phyloP scores from a whole-genome alignment of 768 basidiomycete species.

The Sporobolomyces pararoseus region DNA sequence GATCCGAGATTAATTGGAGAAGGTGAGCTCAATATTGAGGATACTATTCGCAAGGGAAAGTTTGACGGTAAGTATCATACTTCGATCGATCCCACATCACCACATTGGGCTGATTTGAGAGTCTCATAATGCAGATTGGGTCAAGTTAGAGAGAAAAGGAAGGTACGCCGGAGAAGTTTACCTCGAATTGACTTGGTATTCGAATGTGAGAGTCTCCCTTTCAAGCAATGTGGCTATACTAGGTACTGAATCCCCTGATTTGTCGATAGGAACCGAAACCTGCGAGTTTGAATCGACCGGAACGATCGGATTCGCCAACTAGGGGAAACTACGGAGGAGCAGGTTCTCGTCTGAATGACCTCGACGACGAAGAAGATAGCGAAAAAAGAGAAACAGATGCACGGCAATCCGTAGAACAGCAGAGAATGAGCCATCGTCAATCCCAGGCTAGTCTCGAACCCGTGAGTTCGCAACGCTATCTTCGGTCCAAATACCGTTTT shows the following conservation, averaged over 20 bases:
- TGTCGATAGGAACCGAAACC: conserved; percentile 32
- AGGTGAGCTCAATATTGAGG: conserved; percentile 68
- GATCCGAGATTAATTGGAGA: conserved; percentile 77
- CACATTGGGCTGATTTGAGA: conserved; percentile 17
- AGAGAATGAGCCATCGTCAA: background rate
- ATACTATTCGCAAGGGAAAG: conserved; percentile 77
- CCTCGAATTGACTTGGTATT: conserved; percentile 89
- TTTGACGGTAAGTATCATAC: conserved; percentile 68
- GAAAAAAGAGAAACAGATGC: conserved; percentile 17
- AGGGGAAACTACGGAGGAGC: conserved; percentile 23
- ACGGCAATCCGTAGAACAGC: too few species aligned
- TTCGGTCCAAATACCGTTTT: accelerated
- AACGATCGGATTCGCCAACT: background rate
- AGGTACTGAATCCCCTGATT: too few species aligned
- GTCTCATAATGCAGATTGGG: conserved; percentile 76
- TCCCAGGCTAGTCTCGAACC: background rate
- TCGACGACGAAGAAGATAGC: background rate
- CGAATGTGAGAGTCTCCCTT: conserved; percentile 47
- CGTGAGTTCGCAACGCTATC: background rate
- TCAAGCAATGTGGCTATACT: too few species aligned
- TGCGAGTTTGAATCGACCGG: background rate
- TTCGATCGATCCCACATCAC: conserved; percentile 14
- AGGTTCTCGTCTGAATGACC: conserved; percentile 13
- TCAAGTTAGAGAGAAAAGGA: conserved; percentile 76
- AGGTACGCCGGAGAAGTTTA: conserved; percentile 77